phyloP scores from a whole-genome alignment of 1,139 yeast species.

The Debaryomyces robertsiae region DNA sequence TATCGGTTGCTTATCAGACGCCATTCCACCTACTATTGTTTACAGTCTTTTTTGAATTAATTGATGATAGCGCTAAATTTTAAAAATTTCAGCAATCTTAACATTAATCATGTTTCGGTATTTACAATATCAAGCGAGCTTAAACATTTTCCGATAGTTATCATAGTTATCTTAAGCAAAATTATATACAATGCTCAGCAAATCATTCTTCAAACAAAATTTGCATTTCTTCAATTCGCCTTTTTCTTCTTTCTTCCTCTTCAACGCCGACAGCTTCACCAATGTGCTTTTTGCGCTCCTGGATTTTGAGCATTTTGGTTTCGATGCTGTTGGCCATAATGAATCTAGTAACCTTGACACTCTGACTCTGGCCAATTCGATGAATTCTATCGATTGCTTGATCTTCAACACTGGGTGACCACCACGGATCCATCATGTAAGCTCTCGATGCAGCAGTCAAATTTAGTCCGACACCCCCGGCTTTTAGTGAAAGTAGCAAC shows the following conservation, averaged over 20 bases:
- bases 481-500: slow-evolving; percentile 75
- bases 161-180: too few species aligned
- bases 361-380: slow-evolving; percentile 79
- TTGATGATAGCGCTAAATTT: too few species aligned
- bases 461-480: slow-evolving; percentile 96
- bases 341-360: slow-evolving; percentile 77
- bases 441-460: slow-evolving; percentile 85
- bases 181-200: too few species aligned
- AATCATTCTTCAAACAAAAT: slow-evolving; percentile 63
- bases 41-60: too few species aligned
- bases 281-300: slow-evolving; percentile 79
- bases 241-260: slow-evolving; percentile 72
- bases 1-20: too few species aligned
- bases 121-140: too few species aligned
- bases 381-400: slow-evolving; percentile 96
- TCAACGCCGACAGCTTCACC: slow-evolving; percentile 85
- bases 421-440: slow-evolving; percentile 97
- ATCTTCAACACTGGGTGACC: slow-evolving; percentile 93
- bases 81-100: too few species aligned
- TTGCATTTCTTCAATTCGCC: slow-evolving; percentile 81
- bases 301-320: slow-evolving; percentile 84
- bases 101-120: too few species aligned
- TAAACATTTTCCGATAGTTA: too few species aligned
- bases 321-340: slow-evolving; percentile 87
- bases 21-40: too few species aligned